These are phyloP conservation scores for Lipomyces spencermartinsiae DNA, from an alignment of 805 yeast species.

Conservation along the genomic window DNA sequence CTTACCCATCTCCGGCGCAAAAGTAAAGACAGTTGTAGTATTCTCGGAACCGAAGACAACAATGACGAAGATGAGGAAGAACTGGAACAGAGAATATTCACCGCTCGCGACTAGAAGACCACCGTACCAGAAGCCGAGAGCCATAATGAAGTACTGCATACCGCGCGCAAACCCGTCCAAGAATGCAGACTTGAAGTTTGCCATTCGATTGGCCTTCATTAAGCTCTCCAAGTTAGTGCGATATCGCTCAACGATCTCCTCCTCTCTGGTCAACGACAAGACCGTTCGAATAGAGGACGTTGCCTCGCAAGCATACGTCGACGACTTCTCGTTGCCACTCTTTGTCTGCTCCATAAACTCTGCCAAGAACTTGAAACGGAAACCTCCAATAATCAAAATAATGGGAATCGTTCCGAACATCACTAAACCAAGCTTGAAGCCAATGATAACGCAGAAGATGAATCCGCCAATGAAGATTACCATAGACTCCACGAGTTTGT, in stretches of 20 bases:
- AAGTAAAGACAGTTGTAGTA: constrained; percentile 51
- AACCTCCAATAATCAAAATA: constrained; percentile 50
- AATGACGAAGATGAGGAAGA: constrained; percentile 50
- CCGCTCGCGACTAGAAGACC: constrained; percentile 46
- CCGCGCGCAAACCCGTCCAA: constrained; percentile 51
- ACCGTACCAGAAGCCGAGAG: constrained; percentile 54
- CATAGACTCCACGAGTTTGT: constrained; percentile 44
- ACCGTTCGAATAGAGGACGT: constrained; percentile 52
- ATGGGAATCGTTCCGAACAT: constrained; percentile 48
- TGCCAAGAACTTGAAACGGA: constrained; percentile 47
- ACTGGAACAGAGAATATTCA: constrained; percentile 45
- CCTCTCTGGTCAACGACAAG: constrained; percentile 51
- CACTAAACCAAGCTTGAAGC: constrained; percentile 52
- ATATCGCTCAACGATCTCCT: constrained; percentile 48
- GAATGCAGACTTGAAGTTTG: constrained; percentile 42
- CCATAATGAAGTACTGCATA: constrained; percentile 51
- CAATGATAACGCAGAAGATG: constrained; percentile 49
- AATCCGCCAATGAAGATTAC: constrained; percentile 51
- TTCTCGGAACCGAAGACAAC: constrained; percentile 52
- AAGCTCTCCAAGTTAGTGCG: constrained; percentile 29
- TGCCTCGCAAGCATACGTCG: constrained; percentile 51
- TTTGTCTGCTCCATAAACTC: constrained; percentile 47
- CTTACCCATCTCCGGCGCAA: constrained; percentile 54
- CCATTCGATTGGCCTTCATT: constrained; percentile 46
- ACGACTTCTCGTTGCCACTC: constrained; percentile 48